Conservation (phyloP, 1,139 yeast species). For the Sugiyamaella novakii region DNA sequence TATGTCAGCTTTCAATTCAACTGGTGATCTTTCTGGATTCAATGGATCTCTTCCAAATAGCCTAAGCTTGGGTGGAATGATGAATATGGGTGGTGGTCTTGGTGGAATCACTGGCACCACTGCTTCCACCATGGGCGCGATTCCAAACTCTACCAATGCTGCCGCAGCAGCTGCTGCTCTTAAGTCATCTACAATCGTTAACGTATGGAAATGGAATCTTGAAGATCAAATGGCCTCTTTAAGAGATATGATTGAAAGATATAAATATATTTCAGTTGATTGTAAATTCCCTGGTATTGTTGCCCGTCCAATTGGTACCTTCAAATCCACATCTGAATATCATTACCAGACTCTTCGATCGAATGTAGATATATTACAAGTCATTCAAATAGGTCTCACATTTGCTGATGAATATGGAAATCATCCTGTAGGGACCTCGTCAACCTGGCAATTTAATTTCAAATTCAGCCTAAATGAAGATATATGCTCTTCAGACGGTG, state of each 20-base stretch:
- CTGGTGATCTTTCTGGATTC: constrained; percentile 2
- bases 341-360: constrained; percentile 94
- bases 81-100: constrained; percentile 1
- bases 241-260: constrained; percentile 68
- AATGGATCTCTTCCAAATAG: constrained; percentile 6
- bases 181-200: constrained; percentile 22
- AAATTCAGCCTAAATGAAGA: constrained; percentile 68
- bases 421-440: constrained; percentile 60
- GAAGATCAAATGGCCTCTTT: constrained; percentile 78
- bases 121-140: neutral
- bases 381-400: constrained; percentile 87
- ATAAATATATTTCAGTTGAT: constrained; percentile 68
- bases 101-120: constrained; percentile 3
- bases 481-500: constrained; percentile 80
- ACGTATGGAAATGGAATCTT: constrained; percentile 87
- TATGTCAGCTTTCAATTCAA: neutral
- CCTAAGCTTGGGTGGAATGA: constrained; percentile 9
- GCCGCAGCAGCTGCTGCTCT: neutral
- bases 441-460: constrained; percentile 96
- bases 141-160: neutral
- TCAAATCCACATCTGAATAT: constrained; percentile 85
- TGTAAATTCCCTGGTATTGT: constrained; percentile 96
- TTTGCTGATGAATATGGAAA: constrained; percentile 76
- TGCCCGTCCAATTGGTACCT: constrained; percentile 95
- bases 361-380: constrained; percentile 81